Base-by-base conservation (phyloP, 257 asterid species). In the Voacanga thouarsii region DNA sequence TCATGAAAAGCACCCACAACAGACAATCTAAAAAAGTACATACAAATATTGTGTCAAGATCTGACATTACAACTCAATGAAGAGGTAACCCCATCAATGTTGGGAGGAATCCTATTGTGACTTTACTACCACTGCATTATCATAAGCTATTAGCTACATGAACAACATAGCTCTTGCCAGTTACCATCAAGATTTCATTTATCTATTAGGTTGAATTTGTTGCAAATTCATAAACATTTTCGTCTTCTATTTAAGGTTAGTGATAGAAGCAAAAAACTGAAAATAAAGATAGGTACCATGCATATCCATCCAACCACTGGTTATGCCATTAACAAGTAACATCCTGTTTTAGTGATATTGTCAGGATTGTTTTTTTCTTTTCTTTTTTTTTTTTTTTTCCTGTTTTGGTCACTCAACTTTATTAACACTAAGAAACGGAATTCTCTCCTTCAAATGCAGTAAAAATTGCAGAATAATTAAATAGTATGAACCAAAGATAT, bases 381-480 rank as follows among this genome's bases (percentile, higher is more conserved):
- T 55, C 9, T 43, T 43, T 43, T 6, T 43, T 0, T 43, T 43
- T 43, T 7, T 1, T 43, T 43, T 43, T 21, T 5, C 16, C 59
- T 21, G 6, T 55, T 55, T 55, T 55, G 5, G 6, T 55, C 18
- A 16, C 19, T 55, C 26, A 55, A 19, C 61, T 21, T 55, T 9
- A 10, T 7, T 60, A 26, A 26, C 67, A 2, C 39, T 26, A 10
- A 60, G 67, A 60, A 60, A 28, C 26, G 39, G 19, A 60, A 60
- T 11, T 24, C 39, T 60, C 67, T 60, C 67, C 61, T 2, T 55
- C 37, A 24, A 37, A 28, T 60, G 16, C 39, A 60, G 67, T 60
- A 60, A 26, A 59, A 60, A 60, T 60, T 60, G 67, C 67, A 60
- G 67, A 12, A n/a, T 60, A 60, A 60, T 60, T 37, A 60, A 60